Base-by-base conservation (phyloP, 164 flowering plant species). In the Chimonanthus salicifolius region DNA sequence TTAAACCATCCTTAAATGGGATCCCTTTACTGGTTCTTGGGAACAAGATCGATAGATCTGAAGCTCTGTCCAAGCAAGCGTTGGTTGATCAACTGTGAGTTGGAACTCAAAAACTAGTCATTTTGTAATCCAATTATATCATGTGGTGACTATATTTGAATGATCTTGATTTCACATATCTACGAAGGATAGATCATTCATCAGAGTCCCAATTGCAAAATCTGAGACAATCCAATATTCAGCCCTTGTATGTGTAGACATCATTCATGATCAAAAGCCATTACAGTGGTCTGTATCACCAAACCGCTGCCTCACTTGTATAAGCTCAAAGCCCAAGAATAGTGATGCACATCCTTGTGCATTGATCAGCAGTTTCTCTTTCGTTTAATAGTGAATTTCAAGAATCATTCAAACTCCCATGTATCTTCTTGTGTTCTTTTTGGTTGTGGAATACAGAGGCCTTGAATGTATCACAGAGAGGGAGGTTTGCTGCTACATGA, bases 401-500 rank as follows among this genome's bases (percentile, higher is more conserved):
- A 44, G 16, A 66, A 13, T 66, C n/a, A 13, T 45, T 65, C 45
- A 5, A 9, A 15, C 45, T 65, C 45, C 48, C 45, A 13, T 33
- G 44, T 65, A 11, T 11, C 10, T 65, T 43, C 13, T 44, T 46
- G 7, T 44, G 47, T 65, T 13, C 48, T 63, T 63, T 54, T 13
- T 63, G 66, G 66, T 21, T 6, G 66, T 18, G 66, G 66, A 33
- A 66, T n/a, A 21, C 86, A 90, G 97, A 71, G 96, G 81, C n/a
- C 90, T 90, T 54, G 88, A 83, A 48, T 79, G 86, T 45, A 82
- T 90, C 60, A 76, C 67, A 48, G 92, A 87, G 65, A 87, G 92
- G 76, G 96, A 90, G 81, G 97, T 92, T 7, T 85, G 96, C 80
- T 90, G 92, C 85, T 90, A 90, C 75, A 90, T 90, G 97, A 92